Percentiles rank a stretch among this genome's conserved stretches.
Evolutionary conservation across 1,284 basidiomycete species (phyloP).

Genomic region (Ustilago crameri): DNA sequence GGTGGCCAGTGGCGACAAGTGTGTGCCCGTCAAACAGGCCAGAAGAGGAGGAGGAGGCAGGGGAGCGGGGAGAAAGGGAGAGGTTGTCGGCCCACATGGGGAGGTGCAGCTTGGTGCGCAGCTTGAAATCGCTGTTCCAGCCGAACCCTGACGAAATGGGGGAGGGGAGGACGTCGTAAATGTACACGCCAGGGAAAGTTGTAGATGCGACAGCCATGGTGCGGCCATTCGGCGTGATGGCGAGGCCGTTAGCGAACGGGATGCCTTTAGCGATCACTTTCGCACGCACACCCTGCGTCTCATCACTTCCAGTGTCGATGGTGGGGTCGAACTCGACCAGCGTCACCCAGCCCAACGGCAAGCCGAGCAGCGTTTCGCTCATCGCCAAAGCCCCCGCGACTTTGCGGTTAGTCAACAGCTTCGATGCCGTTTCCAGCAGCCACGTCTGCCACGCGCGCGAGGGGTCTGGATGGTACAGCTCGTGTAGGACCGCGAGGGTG

Average conservation of each 20-base stretch:
- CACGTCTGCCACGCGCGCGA: neutral
- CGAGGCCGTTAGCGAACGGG: conserved; percentile 77
- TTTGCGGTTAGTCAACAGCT: neutral
- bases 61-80: conserved; percentile 69
- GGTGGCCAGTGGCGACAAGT: conserved; percentile 76
- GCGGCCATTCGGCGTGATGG: conserved; percentile 72
- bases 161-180: conserved; percentile 71
- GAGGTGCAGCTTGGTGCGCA: conserved; percentile 70
- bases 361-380: conserved; percentile 73
- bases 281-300: conserved; percentile 10
- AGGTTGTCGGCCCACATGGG: conserved; percentile 77
- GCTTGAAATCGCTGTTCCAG: neutral
- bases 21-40: conserved; percentile 57
- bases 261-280: conserved; percentile 71
- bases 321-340: conserved; percentile 38
- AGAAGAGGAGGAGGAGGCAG: neutral
- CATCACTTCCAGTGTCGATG: neutral
- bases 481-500: conserved; percentile 4
- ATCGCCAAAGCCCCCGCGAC: conserved; percentile 66
- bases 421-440: neutral
- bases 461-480: neutral
- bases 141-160: neutral
- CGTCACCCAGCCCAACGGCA: conserved; percentile 74
- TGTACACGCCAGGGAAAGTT: conserved; percentile 70
- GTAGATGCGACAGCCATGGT: conserved; percentile 75